These are phyloP conservation scores for Creolimax fragrantissima DNA, from an alignment of 78 protist species.

Conservation along the genomic window DNA sequence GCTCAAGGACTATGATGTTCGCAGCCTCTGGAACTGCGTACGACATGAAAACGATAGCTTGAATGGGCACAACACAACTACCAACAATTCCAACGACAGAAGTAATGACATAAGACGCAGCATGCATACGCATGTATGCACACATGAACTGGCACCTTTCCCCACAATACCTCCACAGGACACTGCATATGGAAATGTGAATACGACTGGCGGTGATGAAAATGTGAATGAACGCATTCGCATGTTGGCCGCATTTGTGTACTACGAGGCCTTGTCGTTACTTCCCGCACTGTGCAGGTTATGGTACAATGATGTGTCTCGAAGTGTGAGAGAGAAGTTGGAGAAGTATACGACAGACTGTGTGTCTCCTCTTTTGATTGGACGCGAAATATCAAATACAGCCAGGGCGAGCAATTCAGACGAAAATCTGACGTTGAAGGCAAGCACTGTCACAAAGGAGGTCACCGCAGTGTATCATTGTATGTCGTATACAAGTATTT, in stretches of 20 bases:
- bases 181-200: background rate
- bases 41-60: no score
- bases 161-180: no score
- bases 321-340: background rate
- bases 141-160: no score
- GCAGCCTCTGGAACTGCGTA: background rate
- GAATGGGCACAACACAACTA: no score
- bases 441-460: background rate
- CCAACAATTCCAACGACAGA: no score
- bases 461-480: background rate
- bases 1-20: background rate
- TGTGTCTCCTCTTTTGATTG: background rate
- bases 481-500: background rate
- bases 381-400: background rate
- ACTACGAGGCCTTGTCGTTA: background rate
- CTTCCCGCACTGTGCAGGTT: background rate
- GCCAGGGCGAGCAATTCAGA: background rate
- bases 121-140: no score
- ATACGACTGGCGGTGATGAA: background rate
- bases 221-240: background rate
- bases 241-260: background rate
- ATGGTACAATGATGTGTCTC: background rate
- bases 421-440: background rate
- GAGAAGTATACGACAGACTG: background rate
- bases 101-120: no score